Base-by-base conservation (phyloP, 192 early-diverging fungal genomes). In the Coemansia sp. region DNA sequence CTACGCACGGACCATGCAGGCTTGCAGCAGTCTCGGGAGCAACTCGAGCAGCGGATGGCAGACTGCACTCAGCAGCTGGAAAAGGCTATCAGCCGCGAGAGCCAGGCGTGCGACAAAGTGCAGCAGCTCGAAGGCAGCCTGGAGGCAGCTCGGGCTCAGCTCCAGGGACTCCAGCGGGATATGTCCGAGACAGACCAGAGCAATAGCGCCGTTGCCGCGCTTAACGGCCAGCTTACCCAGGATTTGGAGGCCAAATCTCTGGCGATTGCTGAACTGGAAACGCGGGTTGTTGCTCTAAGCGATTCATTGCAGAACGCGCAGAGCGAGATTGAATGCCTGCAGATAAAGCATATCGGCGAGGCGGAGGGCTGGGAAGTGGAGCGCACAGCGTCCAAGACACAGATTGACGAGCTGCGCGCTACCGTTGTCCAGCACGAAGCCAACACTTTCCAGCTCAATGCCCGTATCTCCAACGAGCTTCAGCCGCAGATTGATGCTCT, bases 81-180 rank as follows among this genome's bases (percentile, higher is more conserved):
- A 3, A 22, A 33, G 9, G 22, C n/a, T n/a, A 10, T n/a, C 22
- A 23, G 7, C 4, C 53, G 53, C 6, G 53, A 54, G 21, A 46
- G 24, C 24, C 60, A 43, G 12, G 54, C 54, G n/a, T 16, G 8
- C 32, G 62, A 62, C 12, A 42, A 24, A 9, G 35, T 38, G 3
- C 19, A 21, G 28, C 59, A 62, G 48, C 64, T 70, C 8, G 46
- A 55, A 16, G 23, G 4, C 10, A 50, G 55, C 56, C 28, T 63
- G 44, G 33, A 47, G 11, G 29, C 53, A n/a, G 22, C 38, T 19
- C 21, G 28, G 9, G 5, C 33, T 11, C 47, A 35, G 3, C 21
- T 51, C 30, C 9, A 33, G 19, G 29, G 33, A 35, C 42, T 53
- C 16, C 59, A 46, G 29, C 43, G n/a, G 16, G 33, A 31, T 18